A percentile compares a stretch with the other conserved stretches of the same genome.
These are phyloP conservation scores for Fusarium acutatum DNA, from an alignment of 2,329 filamentous ascomycete genomes.

Conservation along the genomic window DNA sequence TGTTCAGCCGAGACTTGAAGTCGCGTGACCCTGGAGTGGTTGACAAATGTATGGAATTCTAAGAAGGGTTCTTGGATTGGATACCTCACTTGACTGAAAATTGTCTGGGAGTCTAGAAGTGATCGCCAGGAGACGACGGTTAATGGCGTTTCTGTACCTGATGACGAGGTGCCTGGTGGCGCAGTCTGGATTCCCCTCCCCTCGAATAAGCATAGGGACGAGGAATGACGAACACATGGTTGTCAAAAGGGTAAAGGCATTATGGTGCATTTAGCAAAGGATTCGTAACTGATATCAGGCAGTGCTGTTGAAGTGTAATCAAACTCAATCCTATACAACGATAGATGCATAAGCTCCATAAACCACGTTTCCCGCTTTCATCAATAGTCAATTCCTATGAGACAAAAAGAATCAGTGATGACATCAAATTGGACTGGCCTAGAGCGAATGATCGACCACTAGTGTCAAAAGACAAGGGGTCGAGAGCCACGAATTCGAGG, in stretches of 20 bases:
- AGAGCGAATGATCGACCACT: constrained; percentile 35
- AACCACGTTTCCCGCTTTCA: constrained; percentile 5
- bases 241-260: not conserved
- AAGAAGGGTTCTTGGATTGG: constrained; percentile 2
- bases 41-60: not conserved
- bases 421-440: constrained; percentile 14
- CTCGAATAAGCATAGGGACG: not conserved
- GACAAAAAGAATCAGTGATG: not conserved
- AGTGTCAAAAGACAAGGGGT: constrained; percentile 28
- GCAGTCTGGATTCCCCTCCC: constrained; percentile 14
- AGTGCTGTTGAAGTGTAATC: not conserved
- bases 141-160: constrained; percentile 24
- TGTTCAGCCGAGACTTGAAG: not conserved
- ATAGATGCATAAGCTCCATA: not conserved
- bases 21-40: not conserved
- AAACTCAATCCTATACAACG: not conserved
- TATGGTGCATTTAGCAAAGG: not conserved
- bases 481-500: constrained; percentile 28
- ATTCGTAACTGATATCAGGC: not conserved
- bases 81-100: not conserved
- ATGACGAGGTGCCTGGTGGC: constrained; percentile 20
- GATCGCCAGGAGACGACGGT: constrained; percentile 14
- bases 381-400: not conserved
- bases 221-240: constrained; percentile 2
- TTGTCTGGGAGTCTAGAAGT: not conserved